Percentiles rank a stretch among this genome's conserved stretches.
Conservation (phyloP, 176 grass and related monocot species). For the Oryza coarctata region DNA sequence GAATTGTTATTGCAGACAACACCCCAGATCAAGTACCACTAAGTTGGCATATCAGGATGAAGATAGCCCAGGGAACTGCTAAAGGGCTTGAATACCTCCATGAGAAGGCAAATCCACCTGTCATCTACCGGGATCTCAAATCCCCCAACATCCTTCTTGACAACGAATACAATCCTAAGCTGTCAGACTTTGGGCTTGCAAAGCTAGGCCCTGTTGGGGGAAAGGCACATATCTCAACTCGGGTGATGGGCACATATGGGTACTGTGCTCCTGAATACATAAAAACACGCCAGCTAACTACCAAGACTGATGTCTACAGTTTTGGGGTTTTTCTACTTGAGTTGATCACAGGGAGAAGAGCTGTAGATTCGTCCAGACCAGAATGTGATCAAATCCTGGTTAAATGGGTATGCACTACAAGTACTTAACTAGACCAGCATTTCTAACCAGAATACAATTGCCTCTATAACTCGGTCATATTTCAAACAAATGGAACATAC, state of each 20-base stretch:
- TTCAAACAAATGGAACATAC: constrained; percentile 17
- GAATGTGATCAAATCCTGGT: constrained; percentile 67
- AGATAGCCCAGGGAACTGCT: constrained; percentile 79
- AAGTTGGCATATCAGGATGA: constrained; percentile 80
- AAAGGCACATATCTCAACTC: constrained; percentile 52
- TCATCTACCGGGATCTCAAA: constrained; percentile 88
- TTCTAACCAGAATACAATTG: neutral
- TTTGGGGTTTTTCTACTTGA: constrained; percentile 88
- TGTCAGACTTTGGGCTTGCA: constrained; percentile 86
- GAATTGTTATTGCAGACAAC: constrained; percentile 51
- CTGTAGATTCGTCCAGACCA: constrained; percentile 60
- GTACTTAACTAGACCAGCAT: constrained; percentile 5
- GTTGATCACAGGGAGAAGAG: constrained; percentile 77
- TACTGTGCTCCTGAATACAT: constrained; percentile 89
- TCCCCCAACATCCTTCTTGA: constrained; percentile 86
- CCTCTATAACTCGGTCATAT: neutral
- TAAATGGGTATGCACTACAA: constrained; percentile 56
- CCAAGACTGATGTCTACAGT: constrained; percentile 84
- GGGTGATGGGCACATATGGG: constrained; percentile 87
- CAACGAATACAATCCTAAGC: constrained; percentile 68
- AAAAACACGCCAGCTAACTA: constrained; percentile 60
- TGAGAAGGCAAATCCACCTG: constrained; percentile 62
- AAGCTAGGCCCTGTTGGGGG: constrained; percentile 57
- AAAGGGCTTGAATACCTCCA: constrained; percentile 87
- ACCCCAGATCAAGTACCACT: constrained; percentile 54